These are phyloP conservation scores for Talaromyces thailandensis DNA, from an alignment of 495 filamentous ascomycete species.

Conservation along the genomic window DNA sequence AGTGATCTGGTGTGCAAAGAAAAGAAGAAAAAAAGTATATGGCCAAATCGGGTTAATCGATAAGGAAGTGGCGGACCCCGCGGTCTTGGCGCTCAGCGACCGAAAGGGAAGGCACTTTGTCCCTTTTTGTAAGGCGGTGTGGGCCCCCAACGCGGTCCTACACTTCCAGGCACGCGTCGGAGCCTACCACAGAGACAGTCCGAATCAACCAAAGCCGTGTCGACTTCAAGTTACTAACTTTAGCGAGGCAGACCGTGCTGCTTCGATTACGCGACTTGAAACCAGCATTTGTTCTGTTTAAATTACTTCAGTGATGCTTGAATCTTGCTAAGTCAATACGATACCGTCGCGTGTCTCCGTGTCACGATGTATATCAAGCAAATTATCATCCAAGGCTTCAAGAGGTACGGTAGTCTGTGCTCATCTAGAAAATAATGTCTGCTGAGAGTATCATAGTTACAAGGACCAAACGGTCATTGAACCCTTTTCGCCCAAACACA, in stretches of 20 bases:
- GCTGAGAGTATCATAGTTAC: constrained; percentile 54
- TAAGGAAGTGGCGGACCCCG: constrained; percentile 4
- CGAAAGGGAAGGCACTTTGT: constrained; percentile 1
- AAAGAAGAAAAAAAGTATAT: not conserved
- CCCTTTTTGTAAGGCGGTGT: constrained; percentile 1
- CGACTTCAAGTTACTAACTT: not conserved
- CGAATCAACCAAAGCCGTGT: not conserved
- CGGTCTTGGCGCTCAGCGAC: constrained; percentile 9
- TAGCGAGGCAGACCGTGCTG: not conserved
- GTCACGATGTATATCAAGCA: constrained; percentile 95
- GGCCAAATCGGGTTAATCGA: constrained; percentile 1
- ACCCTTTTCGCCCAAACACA: constrained; percentile 94
- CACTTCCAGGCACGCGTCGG: not conserved
- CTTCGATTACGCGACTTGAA: not conserved
- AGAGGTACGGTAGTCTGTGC: constrained; percentile 57
- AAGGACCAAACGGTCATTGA: constrained; percentile 99
- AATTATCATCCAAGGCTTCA: constrained; percentile 99
- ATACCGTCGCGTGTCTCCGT: constrained; percentile 23
- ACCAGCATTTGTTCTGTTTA: not conserved
- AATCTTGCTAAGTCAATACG: constrained; percentile 17
- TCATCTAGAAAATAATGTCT: not conserved
- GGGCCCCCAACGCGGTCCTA: not conserved
- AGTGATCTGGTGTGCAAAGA: not conserved
- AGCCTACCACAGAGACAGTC: not conserved
- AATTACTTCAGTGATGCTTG: constrained; percentile 28